Evolutionary conservation across 108 stramenopile species (phyloP).

Genomic region (Discostella stelligeroides): DNA sequence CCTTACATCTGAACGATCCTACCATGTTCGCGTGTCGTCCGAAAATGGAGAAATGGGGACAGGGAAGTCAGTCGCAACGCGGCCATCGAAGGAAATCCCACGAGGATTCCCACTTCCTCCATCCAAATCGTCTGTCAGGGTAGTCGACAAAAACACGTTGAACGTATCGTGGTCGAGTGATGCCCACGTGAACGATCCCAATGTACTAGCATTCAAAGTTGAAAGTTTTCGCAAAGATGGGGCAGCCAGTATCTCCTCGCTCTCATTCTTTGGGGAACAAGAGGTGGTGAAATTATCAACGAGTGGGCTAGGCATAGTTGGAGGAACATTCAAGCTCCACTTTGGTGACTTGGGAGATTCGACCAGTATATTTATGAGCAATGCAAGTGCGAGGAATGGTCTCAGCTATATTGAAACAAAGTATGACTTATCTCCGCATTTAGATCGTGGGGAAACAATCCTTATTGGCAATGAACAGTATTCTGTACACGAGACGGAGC

Average conservation of each 20-base stretch:
- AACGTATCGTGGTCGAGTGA: constrained; percentile 47
- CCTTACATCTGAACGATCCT: constrained; percentile 47
- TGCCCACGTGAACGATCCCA: constrained; percentile 30
- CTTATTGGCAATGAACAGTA: constrained; percentile 41
- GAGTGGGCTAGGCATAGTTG: constrained; percentile 38
- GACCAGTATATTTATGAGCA: constrained; percentile 41
- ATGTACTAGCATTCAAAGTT: constrained; percentile 46
- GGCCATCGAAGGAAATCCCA: constrained; percentile 41
- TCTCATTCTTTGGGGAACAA: constrained; percentile 46
- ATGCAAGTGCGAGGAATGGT: constrained; percentile 37
- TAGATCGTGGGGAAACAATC: constrained; percentile 54
- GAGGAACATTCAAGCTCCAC: constrained; percentile 49
- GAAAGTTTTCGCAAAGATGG: constrained; percentile 47
- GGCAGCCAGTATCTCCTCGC: constrained; percentile 28
- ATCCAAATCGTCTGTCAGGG: constrained; percentile 30
- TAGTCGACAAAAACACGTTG: constrained; percentile 34
- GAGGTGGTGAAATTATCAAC: constrained; percentile 49
- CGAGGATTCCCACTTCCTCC: constrained; percentile 46
- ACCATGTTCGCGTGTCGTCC: constrained; percentile 74
- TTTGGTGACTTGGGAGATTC: constrained; percentile 52
- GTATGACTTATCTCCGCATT: constrained; percentile 43
- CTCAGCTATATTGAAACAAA: constrained; percentile 40
- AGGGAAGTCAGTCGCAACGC: constrained; percentile 34
- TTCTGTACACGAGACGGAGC: constrained; percentile 35
- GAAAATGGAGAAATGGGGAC: constrained; percentile 57